Base-by-base conservation (phyloP, 148 eudicot species). In the Camellia granthamiana region DNA sequence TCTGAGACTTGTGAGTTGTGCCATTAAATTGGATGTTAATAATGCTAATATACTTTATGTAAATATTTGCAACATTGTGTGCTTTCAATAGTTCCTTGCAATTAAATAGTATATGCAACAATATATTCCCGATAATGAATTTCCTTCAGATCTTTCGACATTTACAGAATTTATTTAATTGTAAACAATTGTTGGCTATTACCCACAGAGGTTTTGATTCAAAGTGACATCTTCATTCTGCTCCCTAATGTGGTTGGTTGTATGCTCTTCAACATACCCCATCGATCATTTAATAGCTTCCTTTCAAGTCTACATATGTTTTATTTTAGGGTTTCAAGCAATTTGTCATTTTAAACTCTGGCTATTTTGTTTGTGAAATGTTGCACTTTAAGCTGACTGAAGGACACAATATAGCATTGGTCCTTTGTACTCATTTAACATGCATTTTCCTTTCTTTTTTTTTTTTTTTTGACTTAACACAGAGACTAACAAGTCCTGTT, bases 281-380 rank as follows among this genome's bases (percentile, higher is more conserved):
- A 4, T 16, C 19, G 38, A 52, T 72, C 8, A 21, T 52, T 12
- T 52, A 23, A 51, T 52, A 72, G 44, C 58, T 52, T 72, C 18
- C 18, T 15, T 77, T 47, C 3, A 43, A 51, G 13, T 60, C 69
- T 12, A 19, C 3, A 0, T 38, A 59, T 19, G 4, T 19, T 46
- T 41, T 44, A 4, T 41, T 61, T 41, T 49, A 14, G 8, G 59
- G 15, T 21, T 47, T 15, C 46, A 63, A 1, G 54, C 54, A 13
- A 46, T 61, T 77, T 70, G 44, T 12, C 21, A 64, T 76, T 61
- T 9, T 47, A 47, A 47, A 70, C 74, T 18, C 74, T 54, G 12
- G 16, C 5, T 3, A n/a, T 68, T 47, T 47, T 47, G 11, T 52
- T 54, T 72, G 43, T 56, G 41, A 64, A 19, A 63, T 63, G 19